These are phyloP conservation scores for Globisporangium rhizosaccharum DNA, from an alignment of 352 stramenopile genomes.

Conservation along the genomic window DNA sequence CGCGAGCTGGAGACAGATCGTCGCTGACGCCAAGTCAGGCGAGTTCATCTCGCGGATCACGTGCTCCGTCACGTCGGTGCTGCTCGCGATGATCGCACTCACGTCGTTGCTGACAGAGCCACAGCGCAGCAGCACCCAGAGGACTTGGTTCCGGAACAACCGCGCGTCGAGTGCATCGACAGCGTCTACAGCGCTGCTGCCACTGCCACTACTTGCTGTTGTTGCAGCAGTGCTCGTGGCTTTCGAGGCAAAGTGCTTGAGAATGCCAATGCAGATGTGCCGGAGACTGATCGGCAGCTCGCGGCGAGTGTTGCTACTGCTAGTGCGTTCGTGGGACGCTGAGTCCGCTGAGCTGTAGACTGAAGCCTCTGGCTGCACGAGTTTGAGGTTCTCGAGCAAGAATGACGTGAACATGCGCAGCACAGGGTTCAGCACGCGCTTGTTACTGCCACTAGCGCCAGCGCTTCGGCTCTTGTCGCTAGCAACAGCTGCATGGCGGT, in stretches of 20 bases:
- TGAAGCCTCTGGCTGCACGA: conserved; percentile 21
- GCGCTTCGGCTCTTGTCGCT: conserved; percentile 1
- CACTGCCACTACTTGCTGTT: not conserved
- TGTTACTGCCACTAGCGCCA: not conserved
- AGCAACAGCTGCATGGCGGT: conserved; percentile 3
- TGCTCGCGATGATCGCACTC: conserved; percentile 53
- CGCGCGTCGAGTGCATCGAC: conserved; percentile 35
- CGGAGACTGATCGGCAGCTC: conserved; percentile 39
- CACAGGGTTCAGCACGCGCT: conserved; percentile 39
- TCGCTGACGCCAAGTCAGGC: conserved; percentile 54
- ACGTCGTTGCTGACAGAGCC: conserved; percentile 60
- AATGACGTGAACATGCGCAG: conserved; percentile 48
- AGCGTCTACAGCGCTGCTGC: not conserved
- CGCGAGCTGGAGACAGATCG: conserved; percentile 73
- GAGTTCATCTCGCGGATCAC: conserved; percentile 64
- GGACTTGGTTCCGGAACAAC: conserved; percentile 71
- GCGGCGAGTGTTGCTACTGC: conserved; percentile 1
- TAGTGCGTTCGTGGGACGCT: not conserved
- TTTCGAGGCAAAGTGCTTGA: conserved; percentile 49
- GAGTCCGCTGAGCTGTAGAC: not conserved
- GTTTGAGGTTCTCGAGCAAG: conserved; percentile 60
- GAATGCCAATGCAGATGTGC: conserved; percentile 54
- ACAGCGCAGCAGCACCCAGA: conserved; percentile 71
- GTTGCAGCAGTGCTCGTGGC: not conserved
- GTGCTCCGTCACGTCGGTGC: conserved; percentile 44